Evolutionary conservation across 1,139 yeast genomes (phyloP), one percentile per base, ranked within the genome.

Genomic region (Kodamaea ohmeri): DNA sequence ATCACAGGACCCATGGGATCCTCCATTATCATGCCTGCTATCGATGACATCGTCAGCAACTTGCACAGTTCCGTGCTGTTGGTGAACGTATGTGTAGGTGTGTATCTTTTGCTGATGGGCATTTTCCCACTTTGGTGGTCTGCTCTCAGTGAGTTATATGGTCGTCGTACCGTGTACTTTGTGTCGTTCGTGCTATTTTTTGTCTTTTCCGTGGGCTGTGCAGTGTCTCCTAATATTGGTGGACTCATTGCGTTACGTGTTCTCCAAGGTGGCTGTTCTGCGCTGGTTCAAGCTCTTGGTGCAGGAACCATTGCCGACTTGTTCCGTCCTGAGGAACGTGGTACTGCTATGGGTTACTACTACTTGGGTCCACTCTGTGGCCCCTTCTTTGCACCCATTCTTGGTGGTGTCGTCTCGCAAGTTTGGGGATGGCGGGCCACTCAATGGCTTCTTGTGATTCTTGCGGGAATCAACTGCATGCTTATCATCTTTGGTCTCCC

Each of bases 1-100:
- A 66, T 83, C 55, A 73, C 85, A 36, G 96, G 95, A 0, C 96
- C 96, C 7, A 83, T 88, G 90, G 95, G 95, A n/a, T 83, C 95
- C 1, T 81, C 92, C 1, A 84, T 88, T 42, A 70, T 87, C 57
- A 72, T 85, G 37, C 96, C 96, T 0, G 94, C 94, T 0, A 76
- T 86, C 32, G 75, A 76, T 34, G 76, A 80, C 42, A 73, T 87
- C 29, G 73, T 74, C 4, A 42, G 44, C 0, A 78, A 76, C 19
- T 65, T 86, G 24, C 35, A 81, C 36, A 82, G 95, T 0, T 53
- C 76, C 4, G 72, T 71, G 1, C 64, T 80, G 18, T 67, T 76
- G 46, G 89, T 86, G 24, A 87, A 86, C 52, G 71, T 87, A 12
- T 80, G 92, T 1, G 88, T 86, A 41, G 96, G 96, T 51, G 73